phyloP scores from a whole-genome alignment of 352 stramenopile genomes.

The Blastocystis sp. region DNA sequence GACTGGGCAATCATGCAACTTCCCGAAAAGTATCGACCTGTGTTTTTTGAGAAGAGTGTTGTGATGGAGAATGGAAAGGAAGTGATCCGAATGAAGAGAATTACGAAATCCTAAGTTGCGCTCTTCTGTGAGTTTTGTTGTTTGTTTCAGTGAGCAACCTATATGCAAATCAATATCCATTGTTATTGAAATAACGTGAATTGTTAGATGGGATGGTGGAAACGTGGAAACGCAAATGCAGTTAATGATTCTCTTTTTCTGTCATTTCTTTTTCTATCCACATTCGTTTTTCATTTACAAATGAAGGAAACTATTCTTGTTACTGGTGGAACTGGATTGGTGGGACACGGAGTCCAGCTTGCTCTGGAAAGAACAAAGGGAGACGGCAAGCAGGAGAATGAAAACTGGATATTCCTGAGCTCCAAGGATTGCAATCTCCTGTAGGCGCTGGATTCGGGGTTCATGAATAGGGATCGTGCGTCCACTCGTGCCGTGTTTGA shows the following conservation, averaged over 20 bases:
- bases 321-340: neutral
- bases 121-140: neutral
- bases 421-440: constrained; percentile 83
- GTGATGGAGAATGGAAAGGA: constrained; percentile 36
- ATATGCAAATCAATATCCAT: no score
- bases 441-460: constrained; percentile 56
- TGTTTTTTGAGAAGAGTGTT: constrained; percentile 15
- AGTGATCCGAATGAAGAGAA: neutral
- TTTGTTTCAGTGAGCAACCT: neutral
- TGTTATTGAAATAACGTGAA: no score
- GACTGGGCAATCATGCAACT: constrained; percentile 49
- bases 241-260: neutral
- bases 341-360: constrained; percentile 58
- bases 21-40: constrained; percentile 41
- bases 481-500: constrained; percentile 81
- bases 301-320: constrained; percentile 62
- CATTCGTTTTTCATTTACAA: constrained; percentile 82
- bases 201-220: no score
- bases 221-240: neutral
- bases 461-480: constrained; percentile 62
- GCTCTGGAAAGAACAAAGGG: constrained; percentile 64
- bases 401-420: constrained; percentile 82
- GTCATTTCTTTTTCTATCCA: constrained; percentile 78
- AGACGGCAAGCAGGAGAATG: constrained; percentile 61
- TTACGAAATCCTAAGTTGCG: neutral